Conservation (phyloP, 2,329 filamentous ascomycete species). For the Aspergillus spinulosporus region DNA sequence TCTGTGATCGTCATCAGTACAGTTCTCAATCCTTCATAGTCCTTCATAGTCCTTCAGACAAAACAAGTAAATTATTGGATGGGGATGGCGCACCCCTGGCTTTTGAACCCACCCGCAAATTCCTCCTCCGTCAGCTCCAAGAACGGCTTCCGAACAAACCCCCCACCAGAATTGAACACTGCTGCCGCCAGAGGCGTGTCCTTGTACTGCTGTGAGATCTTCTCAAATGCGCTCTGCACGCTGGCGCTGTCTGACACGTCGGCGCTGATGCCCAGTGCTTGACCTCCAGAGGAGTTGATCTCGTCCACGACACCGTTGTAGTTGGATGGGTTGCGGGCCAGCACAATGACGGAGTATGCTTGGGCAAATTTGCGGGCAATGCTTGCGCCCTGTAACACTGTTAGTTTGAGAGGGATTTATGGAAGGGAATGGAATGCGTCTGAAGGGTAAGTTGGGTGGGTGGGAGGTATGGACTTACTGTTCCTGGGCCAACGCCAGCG, state of each 20-base stretch:
- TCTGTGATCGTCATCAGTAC: conserved; percentile 24
- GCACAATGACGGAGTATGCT: conserved; percentile 59
- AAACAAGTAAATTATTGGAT: not conserved
- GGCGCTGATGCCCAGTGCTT: conserved; percentile 61
- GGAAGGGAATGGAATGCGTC: not conserved
- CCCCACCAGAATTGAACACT: conserved; percentile 61
- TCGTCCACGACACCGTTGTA: conserved; percentile 58
- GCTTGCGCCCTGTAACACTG: conserved; percentile 50
- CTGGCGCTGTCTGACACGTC: conserved; percentile 57
- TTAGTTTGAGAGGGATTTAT: not conserved
- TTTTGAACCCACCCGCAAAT: conserved; percentile 53
- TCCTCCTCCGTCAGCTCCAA: conserved; percentile 61
- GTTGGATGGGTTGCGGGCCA: conserved; percentile 60
- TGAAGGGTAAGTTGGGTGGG: not conserved
- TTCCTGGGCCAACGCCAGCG: conserved; percentile 50
- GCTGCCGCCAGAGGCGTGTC: conserved; percentile 52
- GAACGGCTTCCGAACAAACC: conserved; percentile 61
- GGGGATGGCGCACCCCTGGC: conserved; percentile 47
- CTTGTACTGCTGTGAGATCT: conserved; percentile 56
- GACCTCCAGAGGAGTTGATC: conserved; percentile 60
- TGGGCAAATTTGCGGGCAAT: conserved; percentile 61
- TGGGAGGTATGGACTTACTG: conserved; percentile 29
- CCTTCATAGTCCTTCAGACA: not conserved
- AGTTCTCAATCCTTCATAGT: too few species aligned
- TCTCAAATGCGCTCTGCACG: conserved; percentile 54